Percentiles rank a stretch among this genome's conserved stretches.
These are phyloP conservation scores for Lentinula aciculospora DNA, from an alignment of 768 basidiomycete species.

Conservation along the genomic window DNA sequence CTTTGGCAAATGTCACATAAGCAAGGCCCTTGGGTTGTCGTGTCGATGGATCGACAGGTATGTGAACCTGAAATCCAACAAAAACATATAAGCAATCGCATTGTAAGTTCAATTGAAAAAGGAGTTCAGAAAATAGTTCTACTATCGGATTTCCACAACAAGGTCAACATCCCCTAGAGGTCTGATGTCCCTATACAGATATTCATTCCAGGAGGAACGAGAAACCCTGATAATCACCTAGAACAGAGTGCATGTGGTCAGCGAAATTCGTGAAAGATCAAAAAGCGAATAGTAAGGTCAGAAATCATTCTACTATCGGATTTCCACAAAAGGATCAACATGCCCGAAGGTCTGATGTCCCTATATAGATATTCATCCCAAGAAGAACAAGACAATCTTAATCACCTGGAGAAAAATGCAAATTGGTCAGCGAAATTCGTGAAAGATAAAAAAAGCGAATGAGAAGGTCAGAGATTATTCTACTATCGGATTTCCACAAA, in stretches of 20 bases:
- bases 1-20: slow-evolving; percentile 39
- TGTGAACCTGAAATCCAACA: slow-evolving; percentile 35
- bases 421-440: not conserved
- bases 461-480: slow-evolving; percentile 33
- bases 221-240: slow-evolving; percentile 23
- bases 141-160: slow-evolving; percentile 54
- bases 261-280: not conserved
- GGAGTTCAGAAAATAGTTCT: slow-evolving; percentile 39
- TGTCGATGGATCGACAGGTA: slow-evolving; percentile 37
- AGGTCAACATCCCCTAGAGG: slow-evolving; percentile 32
- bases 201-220: slow-evolving; percentile 21
- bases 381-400: not conserved
- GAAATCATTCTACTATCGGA: slow-evolving; percentile 35
- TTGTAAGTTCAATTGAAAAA: slow-evolving; percentile 26
- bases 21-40: slow-evolving; percentile 47
- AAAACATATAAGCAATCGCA: slow-evolving; percentile 9
- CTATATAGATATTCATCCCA: slow-evolving; percentile 31
- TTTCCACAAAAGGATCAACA: slow-evolving; percentile 34
- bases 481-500: slow-evolving; percentile 59
- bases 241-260: not conserved
- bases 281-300: slow-evolving; percentile 10
- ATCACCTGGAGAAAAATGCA: slow-evolving; percentile 5
- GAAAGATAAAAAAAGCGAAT: slow-evolving; percentile 26
- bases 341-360: slow-evolving; percentile 35
- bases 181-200: slow-evolving; percentile 31